A percentile compares a stretch with the other conserved stretches of the same genome.
Conservation (phyloP, 345 rosid genomes). For the Corchorus olitorius region DNA sequence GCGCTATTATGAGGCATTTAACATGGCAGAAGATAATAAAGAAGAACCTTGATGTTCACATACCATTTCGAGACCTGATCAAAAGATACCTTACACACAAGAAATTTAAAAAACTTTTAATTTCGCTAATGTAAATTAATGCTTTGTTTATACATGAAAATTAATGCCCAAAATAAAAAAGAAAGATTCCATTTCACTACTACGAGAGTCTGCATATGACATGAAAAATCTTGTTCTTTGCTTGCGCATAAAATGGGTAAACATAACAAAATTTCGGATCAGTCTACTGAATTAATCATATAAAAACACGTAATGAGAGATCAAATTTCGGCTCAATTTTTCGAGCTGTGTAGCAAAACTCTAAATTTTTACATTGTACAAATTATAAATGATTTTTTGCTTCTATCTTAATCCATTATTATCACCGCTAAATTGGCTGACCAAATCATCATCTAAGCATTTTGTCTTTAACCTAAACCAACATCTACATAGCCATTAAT, state of each 20-base stretch:
- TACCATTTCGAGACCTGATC: constrained; percentile 9
- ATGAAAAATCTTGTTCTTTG: background rate
- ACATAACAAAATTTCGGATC: too few species aligned
- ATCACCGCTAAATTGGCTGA: background rate
- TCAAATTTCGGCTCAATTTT: too few species aligned
- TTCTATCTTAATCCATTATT: constrained; percentile 22
- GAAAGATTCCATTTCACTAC: background rate
- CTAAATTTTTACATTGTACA: background rate
- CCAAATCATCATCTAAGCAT: constrained; percentile 9
- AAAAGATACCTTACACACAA: background rate
- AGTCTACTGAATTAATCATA: too few species aligned
- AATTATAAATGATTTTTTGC: background rate
- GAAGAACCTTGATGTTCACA: background rate
- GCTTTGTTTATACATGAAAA: background rate
- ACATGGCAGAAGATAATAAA: background rate
- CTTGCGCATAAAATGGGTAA: background rate
- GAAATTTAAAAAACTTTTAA: background rate
- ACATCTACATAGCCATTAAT: too few species aligned
- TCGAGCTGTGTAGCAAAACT: too few species aligned
- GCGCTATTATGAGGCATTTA: background rate
- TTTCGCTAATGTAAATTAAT: background rate
- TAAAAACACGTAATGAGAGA: too few species aligned
- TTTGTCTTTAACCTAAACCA: background rate
- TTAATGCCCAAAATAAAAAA: background rate
- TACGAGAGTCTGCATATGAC: background rate